These are phyloP conservation scores for Hymenoscyphus fructigenus DNA, from an alignment of 2,329 filamentous ascomycete species.

Conservation along the genomic window DNA sequence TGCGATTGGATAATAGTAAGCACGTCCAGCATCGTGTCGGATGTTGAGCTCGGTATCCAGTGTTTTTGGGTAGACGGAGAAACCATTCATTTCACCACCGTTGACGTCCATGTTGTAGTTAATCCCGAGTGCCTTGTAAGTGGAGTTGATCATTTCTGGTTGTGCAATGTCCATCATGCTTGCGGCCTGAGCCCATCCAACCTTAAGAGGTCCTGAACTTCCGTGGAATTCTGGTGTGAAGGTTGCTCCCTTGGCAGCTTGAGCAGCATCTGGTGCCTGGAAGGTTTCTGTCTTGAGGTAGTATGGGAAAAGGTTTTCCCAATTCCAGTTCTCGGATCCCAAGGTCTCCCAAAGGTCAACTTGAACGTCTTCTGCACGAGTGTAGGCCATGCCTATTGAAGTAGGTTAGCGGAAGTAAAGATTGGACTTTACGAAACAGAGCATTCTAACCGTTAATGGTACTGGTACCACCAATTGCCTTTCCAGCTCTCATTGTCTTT, in stretches of 20 bases:
- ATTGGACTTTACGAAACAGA: no score
- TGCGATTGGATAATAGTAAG: conserved; percentile 43
- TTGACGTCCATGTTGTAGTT: conserved; percentile 41
- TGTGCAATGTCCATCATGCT: neutral
- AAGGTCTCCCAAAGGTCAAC: conserved; percentile 40
- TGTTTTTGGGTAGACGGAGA: conserved; percentile 42
- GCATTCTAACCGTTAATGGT: conserved; percentile 39
- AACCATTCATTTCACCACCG: conserved; percentile 41
- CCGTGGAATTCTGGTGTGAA: conserved; percentile 41
- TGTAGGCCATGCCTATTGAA: conserved; percentile 43
- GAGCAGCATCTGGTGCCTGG: conserved; percentile 35
- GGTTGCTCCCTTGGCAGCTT: conserved; percentile 39
- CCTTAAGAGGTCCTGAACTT: conserved; percentile 37
- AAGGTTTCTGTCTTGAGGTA: conserved; percentile 29
- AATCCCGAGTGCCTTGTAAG: conserved; percentile 38
- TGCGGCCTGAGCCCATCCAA: conserved; percentile 38
- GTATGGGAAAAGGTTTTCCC: conserved; percentile 34
- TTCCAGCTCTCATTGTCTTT: conserved; percentile 41
- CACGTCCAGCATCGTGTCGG: conserved; percentile 44
- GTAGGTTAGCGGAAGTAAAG: no score
- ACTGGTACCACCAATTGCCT: conserved; percentile 43
- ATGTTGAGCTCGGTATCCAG: conserved; percentile 40
- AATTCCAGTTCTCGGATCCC: conserved; percentile 40
- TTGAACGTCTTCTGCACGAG: conserved; percentile 38
- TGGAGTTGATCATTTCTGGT: conserved; percentile 17